Percentiles rank a stretch among this genome's conserved stretches.
Evolutionary conservation across 2,329 filamentous ascomycete species (phyloP).

Genomic region (Karstenula rhodostoma): DNA sequence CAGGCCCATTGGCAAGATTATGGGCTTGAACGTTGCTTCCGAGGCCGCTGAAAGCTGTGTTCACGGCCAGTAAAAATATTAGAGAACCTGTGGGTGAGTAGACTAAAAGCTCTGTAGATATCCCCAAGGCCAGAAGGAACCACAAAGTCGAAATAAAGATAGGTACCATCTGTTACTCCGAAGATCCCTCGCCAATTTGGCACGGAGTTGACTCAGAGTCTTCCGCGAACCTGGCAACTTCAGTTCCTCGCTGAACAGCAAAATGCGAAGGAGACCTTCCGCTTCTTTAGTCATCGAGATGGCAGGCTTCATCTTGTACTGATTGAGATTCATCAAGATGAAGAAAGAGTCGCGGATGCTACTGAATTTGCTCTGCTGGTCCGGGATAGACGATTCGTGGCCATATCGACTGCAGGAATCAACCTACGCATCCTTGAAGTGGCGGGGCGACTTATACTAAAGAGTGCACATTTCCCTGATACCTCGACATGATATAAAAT

Average conservation of each 20-base stretch:
- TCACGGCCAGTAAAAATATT: no score
- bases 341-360: slow-evolving; percentile 53
- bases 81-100: neutral
- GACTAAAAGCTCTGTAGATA: slow-evolving; percentile 25
- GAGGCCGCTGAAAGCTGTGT: slow-evolving; percentile 37
- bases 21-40: slow-evolving; percentile 52
- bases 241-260: slow-evolving; percentile 49
- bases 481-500: slow-evolving; percentile 49
- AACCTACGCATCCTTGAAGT: no score
- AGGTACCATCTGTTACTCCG: slow-evolving; percentile 46
- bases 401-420: slow-evolving; percentile 36
- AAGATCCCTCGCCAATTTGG: slow-evolving; percentile 46
- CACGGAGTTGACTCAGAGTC: slow-evolving; percentile 36
- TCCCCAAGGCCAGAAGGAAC: slow-evolving; percentile 47
- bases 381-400: slow-evolving; percentile 28
- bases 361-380: slow-evolving; percentile 36
- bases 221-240: slow-evolving; percentile 28
- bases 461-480: slow-evolving; percentile 40
- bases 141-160: slow-evolving; percentile 51
- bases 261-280: slow-evolving; percentile 48
- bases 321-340: slow-evolving; percentile 54
- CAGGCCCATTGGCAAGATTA: slow-evolving; percentile 52
- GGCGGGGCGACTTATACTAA: neutral
- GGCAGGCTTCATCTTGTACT: slow-evolving; percentile 48
- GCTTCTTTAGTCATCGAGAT: slow-evolving; percentile 36